Conservation (phyloP, 169 alveolate genomes). For the Plasmodium ovale region DNA sequence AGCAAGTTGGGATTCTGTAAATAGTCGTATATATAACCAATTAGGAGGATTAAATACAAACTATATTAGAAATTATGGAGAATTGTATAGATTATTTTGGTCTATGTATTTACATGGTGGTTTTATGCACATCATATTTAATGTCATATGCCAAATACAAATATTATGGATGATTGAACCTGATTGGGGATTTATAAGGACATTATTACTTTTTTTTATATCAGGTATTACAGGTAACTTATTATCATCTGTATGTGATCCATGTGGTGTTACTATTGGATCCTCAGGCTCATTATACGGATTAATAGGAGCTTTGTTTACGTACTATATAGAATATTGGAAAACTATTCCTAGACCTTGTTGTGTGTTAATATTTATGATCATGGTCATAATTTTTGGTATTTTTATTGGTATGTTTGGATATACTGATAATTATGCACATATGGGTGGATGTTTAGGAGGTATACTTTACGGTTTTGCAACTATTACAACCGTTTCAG, state of each 20-base stretch:
- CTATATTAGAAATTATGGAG: slow-evolving; percentile 87
- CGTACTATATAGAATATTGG: slow-evolving; percentile 90
- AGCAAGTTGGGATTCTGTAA: slow-evolving; percentile 81
- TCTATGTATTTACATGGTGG: slow-evolving; percentile 90
- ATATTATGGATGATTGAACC: slow-evolving; percentile 92
- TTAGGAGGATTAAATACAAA: slow-evolving; percentile 87
- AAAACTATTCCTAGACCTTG: slow-evolving; percentile 89
- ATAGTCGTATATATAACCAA: slow-evolving; percentile 75
- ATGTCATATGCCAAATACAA: slow-evolving; percentile 88
- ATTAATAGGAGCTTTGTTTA: slow-evolving; percentile 89
- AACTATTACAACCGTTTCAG: slow-evolving; percentile 86
- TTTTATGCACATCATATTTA: slow-evolving; percentile 86
- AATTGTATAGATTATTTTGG: slow-evolving; percentile 89
- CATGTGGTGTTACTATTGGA: slow-evolving; percentile 91
- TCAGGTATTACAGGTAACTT: slow-evolving; percentile 90
- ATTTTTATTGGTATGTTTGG: slow-evolving; percentile 85
- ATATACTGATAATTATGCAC: slow-evolving; percentile 90
- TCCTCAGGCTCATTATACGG: slow-evolving; percentile 93
- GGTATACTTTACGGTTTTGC: slow-evolving; percentile 88
- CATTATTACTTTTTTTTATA: slow-evolving; percentile 82
- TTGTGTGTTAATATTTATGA: slow-evolving; percentile 81
- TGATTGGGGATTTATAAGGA: slow-evolving; percentile 92
- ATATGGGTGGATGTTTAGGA: slow-evolving; percentile 88
- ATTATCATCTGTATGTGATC: slow-evolving; percentile 88
- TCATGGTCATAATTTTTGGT: slow-evolving; percentile 83